phyloP scores from a whole-genome alignment of 257 asterid genomes.

The Lycium ferocissimum region DNA sequence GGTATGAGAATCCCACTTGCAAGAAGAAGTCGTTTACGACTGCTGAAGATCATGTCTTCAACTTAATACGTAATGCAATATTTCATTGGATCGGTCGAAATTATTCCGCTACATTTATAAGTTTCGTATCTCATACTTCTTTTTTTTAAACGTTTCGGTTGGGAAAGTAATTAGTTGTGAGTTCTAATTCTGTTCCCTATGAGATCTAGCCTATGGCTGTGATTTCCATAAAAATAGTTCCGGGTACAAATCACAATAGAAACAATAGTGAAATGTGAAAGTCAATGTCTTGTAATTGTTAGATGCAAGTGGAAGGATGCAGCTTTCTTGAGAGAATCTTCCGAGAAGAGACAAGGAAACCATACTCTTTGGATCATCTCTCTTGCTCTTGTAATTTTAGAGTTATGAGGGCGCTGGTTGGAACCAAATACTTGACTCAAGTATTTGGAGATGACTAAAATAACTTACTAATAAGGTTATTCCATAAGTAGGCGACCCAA shows the following conservation, averaged over 20 bases:
- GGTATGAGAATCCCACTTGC: neutral
- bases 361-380: conserved; percentile 23
- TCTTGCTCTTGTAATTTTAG: neutral
- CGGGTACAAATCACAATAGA: neutral
- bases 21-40: no score
- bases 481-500: no score
- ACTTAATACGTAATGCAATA: conserved; percentile 1
- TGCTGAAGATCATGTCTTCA: conserved; percentile 11
- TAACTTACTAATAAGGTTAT: neutral
- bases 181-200: conserved; percentile 5
- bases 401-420: conserved; percentile 9
- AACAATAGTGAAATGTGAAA: neutral
- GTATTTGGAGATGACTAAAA: neutral
- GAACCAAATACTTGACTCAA: neutral
- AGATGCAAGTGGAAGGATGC: conserved; percentile 9
- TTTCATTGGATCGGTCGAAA: neutral
- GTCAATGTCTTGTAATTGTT: neutral
- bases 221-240: neutral
- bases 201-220: neutral
- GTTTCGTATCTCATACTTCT: conserved; percentile 7
- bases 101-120: conserved; percentile 8
- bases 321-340: neutral
- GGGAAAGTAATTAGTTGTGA: conserved; percentile 5
- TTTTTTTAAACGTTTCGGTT: neutral
- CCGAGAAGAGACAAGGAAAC: neutral